Conservation (phyloP, 2,329 filamentous ascomycete species). For the Eurotiales sp. region DNA sequence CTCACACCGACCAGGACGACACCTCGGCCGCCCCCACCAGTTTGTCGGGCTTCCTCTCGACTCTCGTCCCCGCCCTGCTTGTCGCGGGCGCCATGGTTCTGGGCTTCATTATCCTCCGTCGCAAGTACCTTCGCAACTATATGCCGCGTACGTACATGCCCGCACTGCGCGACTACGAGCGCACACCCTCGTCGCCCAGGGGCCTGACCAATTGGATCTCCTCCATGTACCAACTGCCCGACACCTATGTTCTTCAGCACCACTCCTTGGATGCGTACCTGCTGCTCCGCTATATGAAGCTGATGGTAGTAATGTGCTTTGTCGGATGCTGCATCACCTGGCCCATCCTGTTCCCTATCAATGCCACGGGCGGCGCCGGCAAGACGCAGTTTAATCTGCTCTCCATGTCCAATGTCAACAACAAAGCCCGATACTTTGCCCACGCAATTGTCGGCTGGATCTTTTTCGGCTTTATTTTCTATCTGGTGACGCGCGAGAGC, state of each 20-base stretch:
- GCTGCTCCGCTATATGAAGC: constrained; percentile 82
- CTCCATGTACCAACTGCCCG: constrained; percentile 63
- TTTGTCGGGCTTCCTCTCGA: constrained; percentile 46
- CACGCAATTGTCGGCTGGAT: constrained; percentile 77
- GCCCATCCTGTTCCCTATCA: constrained; percentile 85
- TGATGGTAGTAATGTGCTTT: constrained; percentile 72
- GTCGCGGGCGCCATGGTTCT: constrained; percentile 44
- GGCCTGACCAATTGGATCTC: constrained; percentile 66
- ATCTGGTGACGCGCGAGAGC: constrained; percentile 79
- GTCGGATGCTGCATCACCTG: constrained; percentile 81
- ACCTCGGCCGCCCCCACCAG: constrained; percentile 29
- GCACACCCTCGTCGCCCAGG: constrained; percentile 56
- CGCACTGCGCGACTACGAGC: constrained; percentile 50
- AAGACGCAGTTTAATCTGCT: constrained; percentile 69
- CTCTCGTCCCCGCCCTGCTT: constrained; percentile 46
- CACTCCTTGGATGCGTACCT: constrained; percentile 91
- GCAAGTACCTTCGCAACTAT: constrained; percentile 49
- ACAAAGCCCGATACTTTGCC: constrained; percentile 70
- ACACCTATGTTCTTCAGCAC: constrained; percentile 81
- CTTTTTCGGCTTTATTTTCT: constrained; percentile 84
- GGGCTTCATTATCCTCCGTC: constrained; percentile 51
- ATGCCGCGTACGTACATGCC: constrained; percentile 55
- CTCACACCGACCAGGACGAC: no score
- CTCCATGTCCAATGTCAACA: constrained; percentile 69
- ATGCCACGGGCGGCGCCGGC: constrained; percentile 71